These are phyloP conservation scores for Choanephora cucurbitarum DNA, from an alignment of 371 early-diverging fungal species.

Conservation along the genomic window DNA sequence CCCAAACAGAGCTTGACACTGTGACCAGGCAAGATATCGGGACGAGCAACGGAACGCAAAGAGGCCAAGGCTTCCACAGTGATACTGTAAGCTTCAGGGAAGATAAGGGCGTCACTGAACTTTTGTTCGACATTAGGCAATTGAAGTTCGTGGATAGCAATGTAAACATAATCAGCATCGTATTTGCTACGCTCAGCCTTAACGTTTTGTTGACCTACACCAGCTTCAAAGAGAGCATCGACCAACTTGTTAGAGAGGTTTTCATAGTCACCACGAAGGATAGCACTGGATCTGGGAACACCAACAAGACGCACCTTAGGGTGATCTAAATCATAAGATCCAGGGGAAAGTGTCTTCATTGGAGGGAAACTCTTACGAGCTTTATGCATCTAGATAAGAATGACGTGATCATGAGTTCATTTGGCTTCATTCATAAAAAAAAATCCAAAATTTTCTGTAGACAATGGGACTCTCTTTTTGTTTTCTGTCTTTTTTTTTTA, in stretches of 20 bases:
- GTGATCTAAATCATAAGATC: constrained; percentile 46
- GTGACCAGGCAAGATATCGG: constrained; percentile 40
- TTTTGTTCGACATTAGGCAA: constrained; percentile 58
- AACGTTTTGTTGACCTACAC: neutral
- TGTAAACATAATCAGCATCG: constrained; percentile 24
- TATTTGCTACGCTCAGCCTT: constrained; percentile 17
- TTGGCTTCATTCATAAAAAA: no score
- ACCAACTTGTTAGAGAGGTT: constrained; percentile 32
- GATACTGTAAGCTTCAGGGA: constrained; percentile 38
- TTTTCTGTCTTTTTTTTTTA: neutral
- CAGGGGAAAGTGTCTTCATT: constrained; percentile 49
- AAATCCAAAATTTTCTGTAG: no score
- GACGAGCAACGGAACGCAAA: constrained; percentile 64
- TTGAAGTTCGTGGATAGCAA: constrained; percentile 72
- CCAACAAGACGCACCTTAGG: constrained; percentile 54
- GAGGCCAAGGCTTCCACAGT: constrained; percentile 65
- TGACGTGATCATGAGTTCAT: constrained; percentile 9
- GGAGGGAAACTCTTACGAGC: constrained; percentile 65
- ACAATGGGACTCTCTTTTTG: neutral
- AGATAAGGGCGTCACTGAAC: constrained; percentile 50
- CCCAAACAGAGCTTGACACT: constrained; percentile 69
- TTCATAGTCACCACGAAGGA: constrained; percentile 59
- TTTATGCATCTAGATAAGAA: constrained; percentile 60
- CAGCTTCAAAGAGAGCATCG: constrained; percentile 31
- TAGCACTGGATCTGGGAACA: constrained; percentile 49